Base-by-base conservation (phyloP, 805 yeast genomes). In the Saccharomycopsis synnaedendra region DNA sequence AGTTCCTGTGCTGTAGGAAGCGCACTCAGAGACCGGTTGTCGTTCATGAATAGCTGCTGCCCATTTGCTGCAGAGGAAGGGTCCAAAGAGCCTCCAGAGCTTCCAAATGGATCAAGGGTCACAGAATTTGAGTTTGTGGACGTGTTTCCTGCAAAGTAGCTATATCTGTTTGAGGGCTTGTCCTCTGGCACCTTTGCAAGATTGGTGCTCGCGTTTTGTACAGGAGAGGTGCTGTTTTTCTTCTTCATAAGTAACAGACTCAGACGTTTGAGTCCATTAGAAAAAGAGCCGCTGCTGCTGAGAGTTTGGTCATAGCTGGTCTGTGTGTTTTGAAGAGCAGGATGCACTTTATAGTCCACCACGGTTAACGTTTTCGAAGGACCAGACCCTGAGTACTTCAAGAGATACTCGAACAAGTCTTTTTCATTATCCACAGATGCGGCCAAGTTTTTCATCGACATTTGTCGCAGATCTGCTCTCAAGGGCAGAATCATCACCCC, bases 401-500 rank as follows among this genome's bases (percentile, higher is more conserved):
- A 58, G 46, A 90, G 69, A 58, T 76, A 85, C 41, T 77, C 72
- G 66, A 82, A 85, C 47, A 90, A 69, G 60, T 87, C 95, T 58
- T 72, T 78, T 58, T 89, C 97, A 61, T 83, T 83, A 60, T 87
- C 93, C 45, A 89, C 77, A 29, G 83, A 72, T 9, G 82, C 69
- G 0, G 96, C 95, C 55, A 85, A 69, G 4, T 75, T 66, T 58
- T 81, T 83, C 85, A 90, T 80, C 4, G 96, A 81, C n/a, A 65
- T 63, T 48, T 73, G 73, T 19, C 68, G 58, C 41, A 74, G 67
- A 32, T 72, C 69, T 1, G 69, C 69, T 46, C 70, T 68, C 43
- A 90, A 66, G 3, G 97, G 97, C 43, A 83, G 68, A 4, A 93
- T 72, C 51, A 84, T 78, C 39, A 88, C 83, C 31, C 97, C 97